These are phyloP conservation scores for Piromyces finnis DNA, from an alignment of 192 early-diverging fungal species.

Conservation along the genomic window DNA sequence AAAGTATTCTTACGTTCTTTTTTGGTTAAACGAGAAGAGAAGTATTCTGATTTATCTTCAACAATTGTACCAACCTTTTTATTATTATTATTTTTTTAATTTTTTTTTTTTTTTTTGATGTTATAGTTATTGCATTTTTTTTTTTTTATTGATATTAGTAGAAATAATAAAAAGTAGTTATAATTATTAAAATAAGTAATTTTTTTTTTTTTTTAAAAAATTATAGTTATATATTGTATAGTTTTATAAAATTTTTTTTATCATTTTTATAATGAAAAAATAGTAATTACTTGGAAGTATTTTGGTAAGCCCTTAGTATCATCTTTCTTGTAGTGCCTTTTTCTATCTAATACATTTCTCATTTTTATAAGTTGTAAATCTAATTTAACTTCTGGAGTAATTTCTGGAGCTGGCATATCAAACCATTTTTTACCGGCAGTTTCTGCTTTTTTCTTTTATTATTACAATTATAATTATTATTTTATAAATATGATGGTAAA, in stretches of 20 bases:
- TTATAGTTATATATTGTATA: no score
- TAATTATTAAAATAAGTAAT: no score
- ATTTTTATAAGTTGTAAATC: constrained; percentile 75
- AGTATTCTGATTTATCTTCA: constrained; percentile 74
- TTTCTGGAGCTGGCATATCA: constrained; percentile 60
- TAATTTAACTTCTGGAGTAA: constrained; percentile 77
- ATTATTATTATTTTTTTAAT: background rate
- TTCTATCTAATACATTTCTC: constrained; percentile 78
- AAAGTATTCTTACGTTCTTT: constrained; percentile 72
- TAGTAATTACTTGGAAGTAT: constrained; percentile 58
- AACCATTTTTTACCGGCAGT: constrained; percentile 59
- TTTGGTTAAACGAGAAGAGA: constrained; percentile 62
- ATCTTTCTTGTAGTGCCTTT: constrained; percentile 74
- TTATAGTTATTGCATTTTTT: no score
- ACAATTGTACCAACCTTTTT: constrained; percentile 61
- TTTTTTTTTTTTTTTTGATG: background rate
- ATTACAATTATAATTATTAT: no score
- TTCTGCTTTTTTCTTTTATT: background rate
- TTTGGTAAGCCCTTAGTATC: constrained; percentile 53
- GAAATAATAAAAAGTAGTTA: no score
- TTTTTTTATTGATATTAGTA: no score
- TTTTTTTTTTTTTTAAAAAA: no score
- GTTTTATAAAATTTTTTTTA: no score
- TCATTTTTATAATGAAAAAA: background rate
- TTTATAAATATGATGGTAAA: no score